Evolutionary conservation across 2,329 filamentous ascomycete genomes (phyloP), one percentile per base, ranked within the genome.

Genomic region (Ustulina deusta): DNA sequence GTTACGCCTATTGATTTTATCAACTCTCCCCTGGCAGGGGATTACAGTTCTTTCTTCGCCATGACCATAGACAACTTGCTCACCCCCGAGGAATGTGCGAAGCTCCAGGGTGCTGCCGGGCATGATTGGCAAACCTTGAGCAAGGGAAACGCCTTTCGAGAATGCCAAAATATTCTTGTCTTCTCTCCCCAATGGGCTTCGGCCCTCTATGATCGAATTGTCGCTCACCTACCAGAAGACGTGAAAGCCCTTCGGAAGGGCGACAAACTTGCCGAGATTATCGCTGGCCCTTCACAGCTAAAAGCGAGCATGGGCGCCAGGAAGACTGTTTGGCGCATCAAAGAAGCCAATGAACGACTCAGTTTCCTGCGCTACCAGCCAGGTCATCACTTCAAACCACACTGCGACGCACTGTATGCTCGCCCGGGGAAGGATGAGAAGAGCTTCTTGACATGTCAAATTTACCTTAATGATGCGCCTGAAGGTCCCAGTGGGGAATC

Each of bases 351-450:
- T 72, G 87, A 90, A 72, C 79, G 86, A 10, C 78, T 89, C 74
- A 81, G 88, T n/a, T 89, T 90, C 72, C 74, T 91, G 27, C 87
- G 84, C 66, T 90, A 90, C 71, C 80, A 81, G 1, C 83, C 83
- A 3, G 88, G 87, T 0, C 84, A 89, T 72, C 88, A 87, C 71
- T 90, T 90, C 72, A 82, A 83, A 58, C 81, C 82, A 78, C 74
- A 76, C 63, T 76, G 74, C 40, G 74, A 76, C 55, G 72, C 71
- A n/a, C 46, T 74, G 3, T 75, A 70, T 55, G 66, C 68, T 10
- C 63, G 71, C 1, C 61, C 65, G 10, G 70, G 71, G 4, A 73
- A 71, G 46, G 69, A 71, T 13, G 70, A 74, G 64, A 77, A 74
- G 68, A 76, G 75, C 62, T 78, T 78, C 56, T 61, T 78, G n/a